Conservation (phyloP, 768 basidiomycete species). For the Saitozyma sp. region DNA sequence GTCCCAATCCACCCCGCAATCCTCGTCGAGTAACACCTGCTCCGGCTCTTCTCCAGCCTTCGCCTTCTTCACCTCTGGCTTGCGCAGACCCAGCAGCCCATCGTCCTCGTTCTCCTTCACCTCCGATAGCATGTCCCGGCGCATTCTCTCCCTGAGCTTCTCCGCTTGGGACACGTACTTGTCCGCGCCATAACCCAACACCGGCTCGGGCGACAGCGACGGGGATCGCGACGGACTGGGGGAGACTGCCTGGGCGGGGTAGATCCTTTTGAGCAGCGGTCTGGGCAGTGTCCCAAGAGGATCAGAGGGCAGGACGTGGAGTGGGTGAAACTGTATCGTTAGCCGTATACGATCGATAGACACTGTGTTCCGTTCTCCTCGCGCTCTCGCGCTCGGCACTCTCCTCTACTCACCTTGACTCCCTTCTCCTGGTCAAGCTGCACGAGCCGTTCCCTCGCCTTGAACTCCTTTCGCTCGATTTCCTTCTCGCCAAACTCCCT, state of each 20-base stretch:
- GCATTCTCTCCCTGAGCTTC: conserved; percentile 43
- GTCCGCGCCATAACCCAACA: conserved; percentile 8
- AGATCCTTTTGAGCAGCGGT: conserved; percentile 39
- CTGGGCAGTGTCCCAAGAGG: conserved; percentile 40
- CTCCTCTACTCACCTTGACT: conserved; percentile 32
- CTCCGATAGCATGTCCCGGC: conserved; percentile 42
- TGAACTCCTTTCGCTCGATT: conserved; percentile 34
- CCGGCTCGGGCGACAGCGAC: conserved; percentile 9
- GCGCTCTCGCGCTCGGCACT: too few relatives aligned
- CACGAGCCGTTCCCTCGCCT: conserved; percentile 42
- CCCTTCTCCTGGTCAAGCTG: conserved; percentile 40
- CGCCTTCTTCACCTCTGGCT: conserved; percentile 3
- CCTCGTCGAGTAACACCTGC: conserved; percentile 4
- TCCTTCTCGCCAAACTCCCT: conserved; percentile 36
- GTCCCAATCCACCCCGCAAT: conserved; percentile 30
- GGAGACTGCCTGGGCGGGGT: conserved; percentile 37
- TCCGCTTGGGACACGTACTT: conserved; percentile 40
- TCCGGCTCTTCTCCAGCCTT: conserved; percentile 6
- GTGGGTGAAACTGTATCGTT: conserved; percentile 47
- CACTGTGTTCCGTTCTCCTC: too few relatives aligned
- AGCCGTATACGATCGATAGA: not conserved
- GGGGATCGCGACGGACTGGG: conserved; percentile 14
- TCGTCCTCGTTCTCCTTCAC: conserved; percentile 8
- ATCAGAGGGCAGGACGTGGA: conserved; percentile 42
- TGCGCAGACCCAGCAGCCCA: not conserved